Base-by-base conservation (phyloP, 108 stramenopile genomes). In the Skeletonema grethae region DNA sequence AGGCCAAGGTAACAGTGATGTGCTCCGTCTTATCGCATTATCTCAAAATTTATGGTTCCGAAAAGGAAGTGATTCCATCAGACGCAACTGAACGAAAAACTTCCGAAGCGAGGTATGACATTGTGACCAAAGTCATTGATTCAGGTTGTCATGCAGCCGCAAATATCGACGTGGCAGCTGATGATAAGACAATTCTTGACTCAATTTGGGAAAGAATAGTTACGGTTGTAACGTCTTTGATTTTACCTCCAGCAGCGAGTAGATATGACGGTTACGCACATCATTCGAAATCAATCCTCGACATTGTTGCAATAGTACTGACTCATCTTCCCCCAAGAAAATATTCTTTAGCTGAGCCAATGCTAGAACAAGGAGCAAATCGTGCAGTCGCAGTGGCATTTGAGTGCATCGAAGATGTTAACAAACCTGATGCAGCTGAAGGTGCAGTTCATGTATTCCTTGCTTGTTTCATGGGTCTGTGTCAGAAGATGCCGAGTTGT, bases 381-480 rank as follows among this genome's bases (percentile, higher is more conserved):
- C 48, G 67, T 48, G 79, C 79, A 67, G 67, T 79, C 0, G 71
- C 69, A 45, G 79, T 73, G 24, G 79, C 79, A 25, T 73, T 79
- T 58, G 67, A 62, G 31, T 69, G 66, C 16, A 50, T 57, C 30
- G 61, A 66, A 35, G 65, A 35, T 24, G 34, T 16, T 6, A 53
- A 67, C 53, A 48, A 60, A 10, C 60, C 70, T 13, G 16, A 29
- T 30, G 64, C 69, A 12, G 53, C 82, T 13, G 82, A 72, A 46
- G 68, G 63, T 48, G 65, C 70, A 22, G 53, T 71, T 32, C 71
- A 80, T 41, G 57, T 90, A 13, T 85, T 88, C 65, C 72, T 75
- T 30, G 86, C 85, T 18, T 88, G 87, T 65, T 82, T 88, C 61
- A 67, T 65, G 64, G 87, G 86, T 36, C 77, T 88, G 3, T 86